A percentile compares a stretch with the other conserved stretches of the same genome.
phyloP scores from a whole-genome alignment of 2,329 filamentous ascomycete species.

The Stachybotrys chartarum region DNA sequence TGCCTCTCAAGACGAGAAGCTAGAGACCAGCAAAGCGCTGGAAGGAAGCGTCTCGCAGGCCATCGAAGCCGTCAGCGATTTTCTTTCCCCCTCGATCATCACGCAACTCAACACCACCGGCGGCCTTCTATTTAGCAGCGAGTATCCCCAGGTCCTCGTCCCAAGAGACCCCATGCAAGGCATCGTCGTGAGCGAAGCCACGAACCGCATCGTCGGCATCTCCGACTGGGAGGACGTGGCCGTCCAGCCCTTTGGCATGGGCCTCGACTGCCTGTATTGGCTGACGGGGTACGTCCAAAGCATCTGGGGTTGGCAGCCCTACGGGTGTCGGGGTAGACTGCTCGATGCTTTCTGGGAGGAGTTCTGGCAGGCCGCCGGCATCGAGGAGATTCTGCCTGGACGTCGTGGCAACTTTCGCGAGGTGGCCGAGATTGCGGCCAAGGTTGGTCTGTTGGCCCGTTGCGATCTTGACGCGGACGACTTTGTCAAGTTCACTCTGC shows the following conservation, averaged over 20 bases:
- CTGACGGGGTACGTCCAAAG: not conserved
- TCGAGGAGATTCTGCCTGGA: not conserved
- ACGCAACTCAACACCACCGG: not conserved
- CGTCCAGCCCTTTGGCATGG: not conserved
- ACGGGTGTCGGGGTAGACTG: not conserved
- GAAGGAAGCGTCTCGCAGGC: not conserved
- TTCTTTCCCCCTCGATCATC: not conserved
- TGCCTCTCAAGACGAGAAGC: not conserved
- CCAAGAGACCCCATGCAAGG: not conserved
- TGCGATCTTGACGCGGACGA: not conserved
- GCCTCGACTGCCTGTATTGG: not conserved
- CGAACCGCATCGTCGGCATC: not conserved
- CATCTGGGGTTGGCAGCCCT: not conserved
- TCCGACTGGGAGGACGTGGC: not conserved
- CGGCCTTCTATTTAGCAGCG: not conserved
- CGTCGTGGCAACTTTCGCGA: not conserved
- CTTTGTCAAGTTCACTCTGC: no score
- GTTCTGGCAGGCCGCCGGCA: not conserved
- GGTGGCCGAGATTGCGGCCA: not conserved
- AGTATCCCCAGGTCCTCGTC: not conserved
- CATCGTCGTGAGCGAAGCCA: not conserved
- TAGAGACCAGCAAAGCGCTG: not conserved
- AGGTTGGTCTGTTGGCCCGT: not conserved
- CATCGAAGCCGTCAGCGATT: not conserved
- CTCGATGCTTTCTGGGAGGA: not conserved